Evolutionary conservation across 108 stramenopile species (phyloP).

Genomic region (Pseudonitzschia multistriata): DNA sequence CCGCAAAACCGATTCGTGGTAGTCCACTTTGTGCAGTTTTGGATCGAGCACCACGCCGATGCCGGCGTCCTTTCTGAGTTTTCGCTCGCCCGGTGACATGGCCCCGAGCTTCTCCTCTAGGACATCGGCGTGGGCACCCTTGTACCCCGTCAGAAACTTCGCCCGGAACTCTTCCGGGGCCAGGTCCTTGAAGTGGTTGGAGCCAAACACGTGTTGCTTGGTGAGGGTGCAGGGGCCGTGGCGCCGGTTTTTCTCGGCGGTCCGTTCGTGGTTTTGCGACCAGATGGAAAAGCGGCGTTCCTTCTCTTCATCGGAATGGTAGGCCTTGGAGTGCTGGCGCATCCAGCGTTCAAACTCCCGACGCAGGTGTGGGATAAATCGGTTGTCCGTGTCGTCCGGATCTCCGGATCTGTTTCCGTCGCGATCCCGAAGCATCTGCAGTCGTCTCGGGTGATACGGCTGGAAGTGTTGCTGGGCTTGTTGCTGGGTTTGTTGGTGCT

Average conservation of each 20-base stretch:
- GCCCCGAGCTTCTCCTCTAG: conserved; percentile 3
- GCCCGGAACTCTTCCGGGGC: conserved; percentile 72
- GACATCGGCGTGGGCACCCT: conserved; percentile 49
- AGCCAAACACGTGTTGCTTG: conserved; percentile 76
- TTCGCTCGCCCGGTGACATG: conserved; percentile 3
- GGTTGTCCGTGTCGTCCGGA: conserved; percentile 2
- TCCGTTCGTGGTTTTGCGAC: conserved; percentile 73
- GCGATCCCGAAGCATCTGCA: conserved; percentile 12
- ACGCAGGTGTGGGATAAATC: conserved; percentile 28
- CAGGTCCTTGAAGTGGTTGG: conserved; percentile 74
- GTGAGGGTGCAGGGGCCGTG: conserved; percentile 83
- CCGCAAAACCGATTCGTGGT: conserved; percentile 36
- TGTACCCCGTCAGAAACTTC: conserved; percentile 76
- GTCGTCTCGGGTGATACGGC: background rate
- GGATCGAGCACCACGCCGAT: conserved; percentile 38
- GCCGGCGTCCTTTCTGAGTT: conserved; percentile 14
- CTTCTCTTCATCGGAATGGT: conserved; percentile 62
- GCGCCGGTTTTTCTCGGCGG: conserved; percentile 59
- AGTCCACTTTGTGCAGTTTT: conserved; percentile 16
- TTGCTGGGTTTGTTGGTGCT: conserved; percentile 13
- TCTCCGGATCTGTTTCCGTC: background rate
- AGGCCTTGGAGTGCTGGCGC: conserved; percentile 52
- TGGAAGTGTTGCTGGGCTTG: background rate
- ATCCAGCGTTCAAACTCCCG: conserved; percentile 80
- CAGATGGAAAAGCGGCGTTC: conserved; percentile 76